Conservation (phyloP, 2,329 filamentous ascomycete genomes). For the Cordyceps militaris region DNA sequence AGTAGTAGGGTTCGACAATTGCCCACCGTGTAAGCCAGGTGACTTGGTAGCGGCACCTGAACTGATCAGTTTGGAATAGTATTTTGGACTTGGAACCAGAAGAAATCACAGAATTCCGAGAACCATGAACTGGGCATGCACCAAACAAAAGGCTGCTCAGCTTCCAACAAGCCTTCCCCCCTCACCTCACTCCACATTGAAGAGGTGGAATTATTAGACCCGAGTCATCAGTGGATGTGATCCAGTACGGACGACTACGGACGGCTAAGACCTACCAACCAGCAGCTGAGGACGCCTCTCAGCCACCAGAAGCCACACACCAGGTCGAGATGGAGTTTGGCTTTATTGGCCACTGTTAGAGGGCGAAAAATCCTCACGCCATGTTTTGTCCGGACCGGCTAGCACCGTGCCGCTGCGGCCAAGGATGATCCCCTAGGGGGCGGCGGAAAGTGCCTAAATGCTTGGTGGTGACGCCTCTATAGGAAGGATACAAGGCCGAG, state of each 20-base stretch:
- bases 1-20: not conserved
- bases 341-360: not conserved
- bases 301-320: slow-evolving; percentile 10
- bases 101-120: not conserved
- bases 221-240: slow-evolving; percentile 12
- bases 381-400: slow-evolving; percentile 6
- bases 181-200: slow-evolving; percentile 7
- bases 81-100: not conserved
- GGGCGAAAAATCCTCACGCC: slow-evolving; percentile 9
- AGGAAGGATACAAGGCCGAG: no score
- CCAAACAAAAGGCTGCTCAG: slow-evolving; percentile 8
- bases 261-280: not conserved
- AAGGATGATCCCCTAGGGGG: slow-evolving; percentile 1
- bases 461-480: no score
- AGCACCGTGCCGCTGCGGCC: not conserved
- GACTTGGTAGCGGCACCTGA: not conserved
- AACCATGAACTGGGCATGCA: not conserved
- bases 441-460: not conserved
- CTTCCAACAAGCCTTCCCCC: slow-evolving; percentile 4
- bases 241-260: slow-evolving; percentile 1
- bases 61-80: not conserved
- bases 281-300: not conserved
- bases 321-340: not conserved
- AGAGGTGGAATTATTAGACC: slow-evolving; percentile 5
- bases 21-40: not conserved